Evolutionary conservation across 805 yeast species (phyloP).

Genomic region (Candida montana): DNA sequence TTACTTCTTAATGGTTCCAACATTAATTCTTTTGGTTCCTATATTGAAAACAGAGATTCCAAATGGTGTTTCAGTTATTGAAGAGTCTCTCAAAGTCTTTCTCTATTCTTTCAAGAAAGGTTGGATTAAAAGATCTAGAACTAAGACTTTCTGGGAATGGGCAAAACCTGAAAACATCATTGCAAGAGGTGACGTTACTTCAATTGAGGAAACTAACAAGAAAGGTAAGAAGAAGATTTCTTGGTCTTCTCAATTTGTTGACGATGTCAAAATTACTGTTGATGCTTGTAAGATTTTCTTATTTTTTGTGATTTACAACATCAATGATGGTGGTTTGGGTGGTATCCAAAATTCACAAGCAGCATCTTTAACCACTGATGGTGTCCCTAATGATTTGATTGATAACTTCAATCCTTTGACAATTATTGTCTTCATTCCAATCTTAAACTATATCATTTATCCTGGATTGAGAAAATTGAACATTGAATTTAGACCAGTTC

Average conservation of each 20-base stretch:
- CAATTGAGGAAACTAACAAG: conserved; percentile 8
- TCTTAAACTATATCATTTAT: conserved; percentile 52
- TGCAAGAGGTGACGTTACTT: conserved; percentile 29
- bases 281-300: conserved; percentile 67
- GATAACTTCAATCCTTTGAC: conserved; percentile 71
- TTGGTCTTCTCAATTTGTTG: conserved; percentile 68
- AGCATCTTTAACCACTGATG: conserved; percentile 63
- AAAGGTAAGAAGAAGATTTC: conserved; percentile 23
- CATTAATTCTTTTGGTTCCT: conserved; percentile 30
- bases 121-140: conserved; percentile 35
- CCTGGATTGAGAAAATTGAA: conserved; percentile 43
- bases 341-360: conserved; percentile 41
- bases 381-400: conserved; percentile 74
- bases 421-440: conserved; percentile 70
- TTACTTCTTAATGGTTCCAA: conserved; percentile 45
- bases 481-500: conserved; percentile 59
- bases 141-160: conserved; percentile 41
- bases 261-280: conserved; percentile 59
- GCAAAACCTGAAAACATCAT: conserved; percentile 55
- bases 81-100: conserved; percentile 36
- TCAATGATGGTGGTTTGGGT: conserved; percentile 63
- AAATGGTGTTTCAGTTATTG: conserved; percentile 34
- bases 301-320: conserved; percentile 67
- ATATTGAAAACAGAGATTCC: conserved; percentile 22
- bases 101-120: conserved; percentile 37